Evolutionary conservation across 2,329 filamentous ascomycete genomes (phyloP), one percentile per base, ranked within the genome.

Genomic region (Neofusicoccum parvum): DNA sequence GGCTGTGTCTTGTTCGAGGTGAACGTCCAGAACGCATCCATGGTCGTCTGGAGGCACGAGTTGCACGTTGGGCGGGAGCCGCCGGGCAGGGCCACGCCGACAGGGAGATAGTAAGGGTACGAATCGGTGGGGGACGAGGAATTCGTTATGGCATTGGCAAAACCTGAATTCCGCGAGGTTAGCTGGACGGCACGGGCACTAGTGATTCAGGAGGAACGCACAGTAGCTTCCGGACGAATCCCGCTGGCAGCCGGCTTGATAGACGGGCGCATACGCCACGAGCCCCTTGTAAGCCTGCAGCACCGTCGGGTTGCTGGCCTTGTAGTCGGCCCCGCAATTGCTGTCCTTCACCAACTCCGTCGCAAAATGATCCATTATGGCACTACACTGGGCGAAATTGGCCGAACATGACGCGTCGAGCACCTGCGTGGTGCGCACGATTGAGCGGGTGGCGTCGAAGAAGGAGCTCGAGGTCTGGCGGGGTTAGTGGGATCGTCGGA

Each of bases 31-130:
- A 91, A 97, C 17, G 96, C 86, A 32, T 84, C 83, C 92, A 98
- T 96, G 4, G 91, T 94, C 67, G 91, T 83, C 72, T 89, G 83
- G 49, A 95, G 82, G 76, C 95, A 98, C 46, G 80, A 80, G 70
- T 86, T 89, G 80, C 95, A 99, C 0, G 80, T 87, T 0, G 93
- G 92, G n/a, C 83, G 82, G 32, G 88, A 86, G 23, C 85, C 85
- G 14, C 81, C 83, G 0, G 92, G 91, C 12, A 97, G 80, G 0
- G 83, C 78, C 46, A 88, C 84, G 66, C 95, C 95, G 64, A 96
- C 84, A 0, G 94, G 92, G 3, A 98, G 82, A 72, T 90, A 94
- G 80, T 97, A 99, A 41, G 95, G 85, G 73, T 94, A 94, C 39
- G 87, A 85, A 75, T 95, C 90, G 37, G 88, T 86, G 0, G 68